Percentiles rank a stretch among this genome's conserved stretches.
Conservation (phyloP, 495 filamentous ascomycete genomes). For the Penicillium daleae region DNA sequence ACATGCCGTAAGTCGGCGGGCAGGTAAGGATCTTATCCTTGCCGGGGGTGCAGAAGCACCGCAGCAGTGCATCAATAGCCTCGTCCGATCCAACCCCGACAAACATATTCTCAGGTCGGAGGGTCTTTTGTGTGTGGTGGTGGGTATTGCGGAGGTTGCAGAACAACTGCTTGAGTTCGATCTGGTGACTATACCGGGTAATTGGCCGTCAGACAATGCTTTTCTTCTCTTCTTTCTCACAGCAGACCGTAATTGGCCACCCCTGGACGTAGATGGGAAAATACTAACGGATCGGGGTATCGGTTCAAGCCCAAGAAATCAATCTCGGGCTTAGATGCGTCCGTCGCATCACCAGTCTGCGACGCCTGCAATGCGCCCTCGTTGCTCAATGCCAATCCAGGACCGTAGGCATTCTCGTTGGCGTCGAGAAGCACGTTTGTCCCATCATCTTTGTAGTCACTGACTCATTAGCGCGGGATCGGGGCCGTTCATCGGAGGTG, state of each 20-base stretch:
- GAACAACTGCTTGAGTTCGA: constrained; percentile 79
- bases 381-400: constrained; percentile 58
- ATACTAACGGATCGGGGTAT: constrained; percentile 86
- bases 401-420: constrained; percentile 96
- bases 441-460: constrained; percentile 98
- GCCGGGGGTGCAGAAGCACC: constrained; percentile 88
- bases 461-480: constrained; percentile 49
- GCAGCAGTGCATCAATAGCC: constrained; percentile 89
- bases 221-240: background rate
- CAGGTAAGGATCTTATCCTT: constrained; percentile 89
- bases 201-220: background rate
- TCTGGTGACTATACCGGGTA: constrained; percentile 67
- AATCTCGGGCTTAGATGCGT: constrained; percentile 50
- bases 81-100: constrained; percentile 96
- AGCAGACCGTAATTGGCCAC: too few species aligned
- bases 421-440: constrained; percentile 96
- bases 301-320: constrained; percentile 82
- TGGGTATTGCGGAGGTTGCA: constrained; percentile 89
- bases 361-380: constrained; percentile 50
- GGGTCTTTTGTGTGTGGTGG: constrained; percentile 71
- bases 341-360: constrained; percentile 40
- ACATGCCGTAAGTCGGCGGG: constrained; percentile 98
- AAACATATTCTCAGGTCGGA: constrained; percentile 84
- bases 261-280: background rate
- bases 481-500: constrained; percentile 15